Evolutionary conservation across 148 eudicot genomes (phyloP), one percentile per base, ranked within the genome.

Genomic region (Rhododendron simsii): DNA sequence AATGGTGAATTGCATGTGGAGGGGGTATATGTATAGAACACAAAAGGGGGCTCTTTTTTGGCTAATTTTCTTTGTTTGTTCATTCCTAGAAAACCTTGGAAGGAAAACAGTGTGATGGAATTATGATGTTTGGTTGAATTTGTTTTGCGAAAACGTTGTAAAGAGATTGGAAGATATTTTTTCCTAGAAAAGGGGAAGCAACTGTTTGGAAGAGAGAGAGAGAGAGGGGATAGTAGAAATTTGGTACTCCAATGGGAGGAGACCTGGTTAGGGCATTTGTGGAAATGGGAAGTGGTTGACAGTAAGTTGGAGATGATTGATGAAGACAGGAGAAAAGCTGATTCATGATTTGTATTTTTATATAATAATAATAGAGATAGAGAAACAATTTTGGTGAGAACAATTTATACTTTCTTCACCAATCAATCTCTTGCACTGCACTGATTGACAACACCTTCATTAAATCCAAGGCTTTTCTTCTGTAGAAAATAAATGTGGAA

Each of bases 261-360:
- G 33, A 16, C 39, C 37, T 28, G 76, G 82, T 82, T 90, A 84
- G 93, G 93, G 90, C 87, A 85, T 85, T 85, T 50, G 83, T 80
- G 87, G 87, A 84, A 88, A 89, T 53, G 48, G 44, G 39, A 87
- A 85, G 67, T 44, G 87, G 83, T 84, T 65, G 87, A 80, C 74
- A 74, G 85, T 69, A 26, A 30, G 89, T 61, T 84, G 8, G 84
- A 85, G 44, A 18, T 87, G 89, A 87, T 75, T n/a, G 89, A 87
- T 55, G 45, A 44, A 1, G 89, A 85, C 87, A 85, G 45, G 71
- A 80, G 39, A 53, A 79, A 84, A 84, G 84, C 69, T 78, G 47
- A 71, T 37, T 37, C 39, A 37, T 75, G 23, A 0, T 33, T 37
- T 47, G 50, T 47, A 47, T 47, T 47, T 47, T 47, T 41, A 41